Evolutionary conservation across 768 basidiomycete species (phyloP).

Genomic region (Pleurotus pulmonarius): DNA sequence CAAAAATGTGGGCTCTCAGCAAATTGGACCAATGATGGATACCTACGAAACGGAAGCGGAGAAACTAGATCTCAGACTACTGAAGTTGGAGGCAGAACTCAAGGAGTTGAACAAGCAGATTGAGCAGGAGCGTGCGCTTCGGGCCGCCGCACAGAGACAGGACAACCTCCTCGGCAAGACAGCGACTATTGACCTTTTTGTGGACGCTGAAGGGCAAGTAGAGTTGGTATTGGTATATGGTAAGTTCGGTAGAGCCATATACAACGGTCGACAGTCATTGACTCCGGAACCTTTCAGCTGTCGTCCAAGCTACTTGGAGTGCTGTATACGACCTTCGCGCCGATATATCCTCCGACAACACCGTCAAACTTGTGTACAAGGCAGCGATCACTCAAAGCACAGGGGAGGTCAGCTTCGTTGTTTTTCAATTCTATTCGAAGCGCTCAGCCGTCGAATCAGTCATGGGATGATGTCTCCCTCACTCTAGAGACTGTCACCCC

Average conservation of each 20-base stretch:
- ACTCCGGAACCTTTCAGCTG: slow-evolving; percentile 3
- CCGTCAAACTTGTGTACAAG: slow-evolving; percentile 33
- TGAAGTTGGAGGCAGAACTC: slow-evolving; percentile 17
- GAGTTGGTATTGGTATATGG: slow-evolving; percentile 29
- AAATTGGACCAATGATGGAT: slow-evolving; percentile 15
- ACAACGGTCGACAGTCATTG: neutral
- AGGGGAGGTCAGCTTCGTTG: slow-evolving; percentile 28
- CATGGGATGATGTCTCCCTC: slow-evolving; percentile 18
- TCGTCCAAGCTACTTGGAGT: slow-evolving; percentile 24
- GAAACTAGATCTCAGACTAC: slow-evolving; percentile 20
- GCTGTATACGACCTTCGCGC: slow-evolving; percentile 37
- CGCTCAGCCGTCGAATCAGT: slow-evolving; percentile 6
- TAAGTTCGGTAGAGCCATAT: slow-evolving; percentile 9
- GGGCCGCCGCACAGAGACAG: slow-evolving; percentile 8
- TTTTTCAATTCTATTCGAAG: neutral
- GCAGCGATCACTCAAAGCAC: slow-evolving; percentile 34
- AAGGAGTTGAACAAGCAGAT: slow-evolving; percentile 15
- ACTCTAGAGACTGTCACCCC: slow-evolving; percentile 19
- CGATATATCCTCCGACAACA: slow-evolving; percentile 27
- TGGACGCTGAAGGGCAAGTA: slow-evolving; percentile 21
- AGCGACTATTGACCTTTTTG: slow-evolving; percentile 22
- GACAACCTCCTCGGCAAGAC: slow-evolving; percentile 14
- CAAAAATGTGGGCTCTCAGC: slow-evolving; percentile 17
- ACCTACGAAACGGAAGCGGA: slow-evolving; percentile 20
- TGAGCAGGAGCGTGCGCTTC: slow-evolving; percentile 13